A percentile compares a stretch with the other conserved stretches of the same genome.
These are phyloP conservation scores for Yamadazyma sp. DNA, from an alignment of 1,139 yeast genomes.

Conservation along the genomic window DNA sequence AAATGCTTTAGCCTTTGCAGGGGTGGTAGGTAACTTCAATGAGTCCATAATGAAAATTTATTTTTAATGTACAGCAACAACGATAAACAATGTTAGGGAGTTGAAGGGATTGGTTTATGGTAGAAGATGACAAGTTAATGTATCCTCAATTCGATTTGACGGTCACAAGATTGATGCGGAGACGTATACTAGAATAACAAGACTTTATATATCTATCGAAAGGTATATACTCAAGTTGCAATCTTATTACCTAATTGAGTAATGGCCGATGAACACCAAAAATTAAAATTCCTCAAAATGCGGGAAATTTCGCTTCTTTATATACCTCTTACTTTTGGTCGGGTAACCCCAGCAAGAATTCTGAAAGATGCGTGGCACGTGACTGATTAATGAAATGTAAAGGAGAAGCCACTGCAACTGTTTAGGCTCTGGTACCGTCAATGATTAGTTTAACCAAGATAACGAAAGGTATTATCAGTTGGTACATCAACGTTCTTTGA, in stretches of 20 bases:
- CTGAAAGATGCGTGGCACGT: not conserved
- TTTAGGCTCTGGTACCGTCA: no score
- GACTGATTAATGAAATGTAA: not conserved
- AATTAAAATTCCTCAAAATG: slow-evolving; percentile 1
- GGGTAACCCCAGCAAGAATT: slow-evolving; percentile 8
- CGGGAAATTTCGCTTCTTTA: slow-evolving; percentile 12
- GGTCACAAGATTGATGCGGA: not conserved
- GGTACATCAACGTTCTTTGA: slow-evolving; percentile 57
- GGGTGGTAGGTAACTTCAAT: slow-evolving; percentile 72
- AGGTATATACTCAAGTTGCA: slow-evolving; percentile 1
- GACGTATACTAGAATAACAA: slow-evolving; percentile 1
- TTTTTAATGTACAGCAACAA: not conserved
- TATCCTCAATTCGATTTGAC: slow-evolving; percentile 28
- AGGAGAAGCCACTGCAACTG: not conserved
- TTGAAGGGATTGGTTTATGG: not conserved
- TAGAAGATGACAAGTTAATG: slow-evolving; percentile 42
- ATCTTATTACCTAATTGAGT: slow-evolving; percentile 3
- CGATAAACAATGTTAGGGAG: not conserved
- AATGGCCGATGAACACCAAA: slow-evolving; percentile 4
- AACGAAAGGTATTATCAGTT: not conserved
- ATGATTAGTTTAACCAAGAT: no score
- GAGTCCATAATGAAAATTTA: slow-evolving; percentile 55
- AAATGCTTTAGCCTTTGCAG: slow-evolving; percentile 78
- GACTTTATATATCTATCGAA: slow-evolving; percentile 2
- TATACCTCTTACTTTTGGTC: slow-evolving; percentile 9